Evolutionary conservation across 768 basidiomycete species (phyloP), one percentile per base, ranked within the genome.

Genomic region (Grammothele lineata): DNA sequence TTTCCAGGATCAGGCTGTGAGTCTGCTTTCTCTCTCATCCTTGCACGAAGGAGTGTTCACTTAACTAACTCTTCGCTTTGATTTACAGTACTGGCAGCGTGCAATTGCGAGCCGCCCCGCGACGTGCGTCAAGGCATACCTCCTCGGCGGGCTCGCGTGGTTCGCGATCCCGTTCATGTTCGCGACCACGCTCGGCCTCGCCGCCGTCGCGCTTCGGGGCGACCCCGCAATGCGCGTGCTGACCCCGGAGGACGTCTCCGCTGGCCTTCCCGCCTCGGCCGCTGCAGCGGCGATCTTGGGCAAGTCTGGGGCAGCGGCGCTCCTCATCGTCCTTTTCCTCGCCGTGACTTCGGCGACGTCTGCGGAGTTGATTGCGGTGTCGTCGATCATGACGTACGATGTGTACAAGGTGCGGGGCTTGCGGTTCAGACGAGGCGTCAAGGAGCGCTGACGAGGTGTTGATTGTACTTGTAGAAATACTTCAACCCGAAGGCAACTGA

Each of bases 291-390:
- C 91, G 0, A 69, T 97, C 7, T 70, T 95, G 8, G 91, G 92
- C 0, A 74, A 89, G 54, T 55, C 77, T 0, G 93, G 94, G 23
- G 92, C 90, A 2, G 77, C 78, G 4, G 83, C 87, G 0, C 67
- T 95, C 51, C 77, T 94, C 15, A 64, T 92, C 27, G 72, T 95
- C 1, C 77, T 94, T 25, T 94, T 94, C 73, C 69, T 93, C 62
- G 89, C 90, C 10, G 89, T 93, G 53, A 89, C 88, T 1, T 81
- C 83, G 38, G 89, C 92, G 3, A 87, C 85, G 36, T 83, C 82
- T 37, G 93, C 93, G 11, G 94, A 97, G 66, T 73, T 94, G 47
- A 94, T 97, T 56, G 94, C 92, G 0, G 89, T 93, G 2, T 92
- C 90, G 1, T 80, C 81, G 0, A 60, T 94, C 40, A 60, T 92